Percentiles rank a stretch among this genome's conserved stretches.
phyloP scores from a whole-genome alignment of 768 basidiomycete species.

The Mrakia gelida region DNA sequence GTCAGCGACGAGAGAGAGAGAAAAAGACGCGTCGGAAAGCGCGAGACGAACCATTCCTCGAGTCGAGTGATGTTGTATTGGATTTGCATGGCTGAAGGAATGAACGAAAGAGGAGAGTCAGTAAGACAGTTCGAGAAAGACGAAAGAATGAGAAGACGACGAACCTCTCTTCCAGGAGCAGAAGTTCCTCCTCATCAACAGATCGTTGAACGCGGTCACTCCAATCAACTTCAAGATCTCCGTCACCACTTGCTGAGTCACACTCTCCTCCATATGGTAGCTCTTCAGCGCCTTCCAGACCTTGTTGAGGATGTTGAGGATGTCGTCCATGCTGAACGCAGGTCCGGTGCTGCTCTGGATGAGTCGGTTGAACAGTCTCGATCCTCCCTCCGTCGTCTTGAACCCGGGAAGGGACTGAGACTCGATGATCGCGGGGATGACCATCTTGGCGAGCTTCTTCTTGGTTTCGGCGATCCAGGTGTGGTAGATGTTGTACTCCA shows the following conservation, averaged over 20 bases:
- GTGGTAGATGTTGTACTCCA: conserved; percentile 99
- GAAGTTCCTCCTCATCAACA: conserved; percentile 97
- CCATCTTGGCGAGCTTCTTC: conserved; percentile 93
- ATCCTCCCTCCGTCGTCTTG: conserved; percentile 88
- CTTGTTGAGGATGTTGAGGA: conserved; percentile 91
- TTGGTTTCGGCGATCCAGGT: conserved; percentile 99
- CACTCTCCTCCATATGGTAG: conserved; percentile 96
- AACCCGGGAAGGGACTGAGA: conserved; percentile 97
- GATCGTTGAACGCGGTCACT: conserved; percentile 94
- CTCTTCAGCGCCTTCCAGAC: conserved; percentile 97
- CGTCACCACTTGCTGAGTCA: conserved; percentile 85
- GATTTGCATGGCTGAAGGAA: conserved; percentile 87
- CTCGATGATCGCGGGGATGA: conserved; percentile 96
- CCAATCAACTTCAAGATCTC: conserved; percentile 94
- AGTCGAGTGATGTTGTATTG: conserved; percentile 89
- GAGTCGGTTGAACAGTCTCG: conserved; percentile 87
- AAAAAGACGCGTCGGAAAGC: background rate
- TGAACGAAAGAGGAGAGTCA: background rate
- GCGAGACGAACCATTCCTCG: conserved; percentile 30
- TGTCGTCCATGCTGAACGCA: conserved; percentile 97
- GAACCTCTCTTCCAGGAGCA: conserved; percentile 98
- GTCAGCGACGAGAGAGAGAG: conserved; percentile 27
- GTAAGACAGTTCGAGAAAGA: background rate
- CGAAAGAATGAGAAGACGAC: conserved; percentile 36
- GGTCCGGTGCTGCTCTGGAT: conserved; percentile 62